Evolutionary conservation across 495 filamentous ascomycete species (phyloP).

Genomic region (Hypomontagnella submonticulosa): DNA sequence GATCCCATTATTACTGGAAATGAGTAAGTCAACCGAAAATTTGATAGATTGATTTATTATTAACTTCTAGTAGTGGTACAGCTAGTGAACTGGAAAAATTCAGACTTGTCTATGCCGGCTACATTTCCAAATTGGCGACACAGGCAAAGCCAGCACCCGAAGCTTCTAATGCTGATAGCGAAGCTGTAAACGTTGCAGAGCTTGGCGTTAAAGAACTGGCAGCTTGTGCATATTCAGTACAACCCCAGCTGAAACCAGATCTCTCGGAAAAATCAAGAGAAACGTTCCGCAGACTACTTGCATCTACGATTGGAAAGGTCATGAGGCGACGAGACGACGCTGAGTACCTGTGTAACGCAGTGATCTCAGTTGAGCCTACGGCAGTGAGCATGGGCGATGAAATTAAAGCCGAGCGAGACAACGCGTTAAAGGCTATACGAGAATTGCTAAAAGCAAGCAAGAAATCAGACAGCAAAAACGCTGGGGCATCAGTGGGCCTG

Average conservation of each 20-base stretch:
- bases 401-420: conserved; percentile 66
- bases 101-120: conserved; percentile 64
- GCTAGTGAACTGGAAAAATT: conserved; percentile 54
- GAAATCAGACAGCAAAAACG: conserved; percentile 51
- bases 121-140: conserved; percentile 58
- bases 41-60: background rate
- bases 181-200: conserved; percentile 39
- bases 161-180: conserved; percentile 2
- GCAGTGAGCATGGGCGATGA: conserved; percentile 72
- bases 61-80: conserved; percentile 36
- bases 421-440: conserved; percentile 72
- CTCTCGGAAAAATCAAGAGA: conserved; percentile 70
- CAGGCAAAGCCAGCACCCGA: conserved; percentile 36
- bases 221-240: conserved; percentile 59
- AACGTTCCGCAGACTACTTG: conserved; percentile 73
- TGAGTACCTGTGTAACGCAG: conserved; percentile 59
- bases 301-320: conserved; percentile 71
- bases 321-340: conserved; percentile 70
- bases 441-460: conserved; percentile 72
- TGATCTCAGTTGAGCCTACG: conserved; percentile 58
- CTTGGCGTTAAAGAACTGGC: conserved; percentile 58
- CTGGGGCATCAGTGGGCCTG: conserved; percentile 67
- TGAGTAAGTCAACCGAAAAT: conserved; percentile 35
- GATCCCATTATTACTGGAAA: conserved; percentile 49
- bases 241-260: conserved; percentile 53